Base-by-base conservation (phyloP, 2,329 filamentous ascomycete species). In the Aspergillus floridensis region DNA sequence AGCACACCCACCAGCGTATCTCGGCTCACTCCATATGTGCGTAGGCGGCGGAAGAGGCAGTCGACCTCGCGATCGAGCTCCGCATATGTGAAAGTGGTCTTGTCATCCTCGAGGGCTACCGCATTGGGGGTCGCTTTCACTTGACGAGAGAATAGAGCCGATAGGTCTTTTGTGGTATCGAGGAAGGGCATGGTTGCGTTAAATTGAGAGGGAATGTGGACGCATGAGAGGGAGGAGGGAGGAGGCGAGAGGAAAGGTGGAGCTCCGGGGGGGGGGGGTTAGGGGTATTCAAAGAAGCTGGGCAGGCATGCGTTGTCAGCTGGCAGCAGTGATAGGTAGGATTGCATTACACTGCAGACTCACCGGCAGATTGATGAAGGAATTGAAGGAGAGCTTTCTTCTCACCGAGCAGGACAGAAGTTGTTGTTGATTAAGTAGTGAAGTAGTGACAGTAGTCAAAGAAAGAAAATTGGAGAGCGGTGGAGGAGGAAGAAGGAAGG, bases 1-100 rank as follows among this genome's bases (percentile, higher is more conserved):
- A 93, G 81, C 47, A 93, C 86, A 56, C 90, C 90, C 32, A 93
- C 90, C 19, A 92, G 82, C 65, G 82, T 83, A 74, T 93, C 89
- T 60, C 89, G 87, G 58, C 85, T 83, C 57, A 93, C 89, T 48
- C 89, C 88, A 76, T 88, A 82, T 57, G 79, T 75, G 48, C 86
- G 87, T 53, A 93, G 83, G 49, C 83, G 84, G 66, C 80, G 77
- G 58, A 88, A 83, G 58, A 93, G 84, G n/a, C 78, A 77, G 59
- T 83, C 82, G 49, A 90, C 88, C 72, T 87, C 85, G 52, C 81
- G 74, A 70, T 92, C 88, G 59, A 93, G 83, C 78, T 92, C 83
- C 50, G 83, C 81, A 73, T 93, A 93, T 53, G 89, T 92, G 71
- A 90, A 87, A 53, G 79, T 84, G 59, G 80, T 79, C 44, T 77